These are phyloP conservation scores for Cyclotella distinguenda DNA, from an alignment of 108 stramenopile species.

Conservation along the genomic window DNA sequence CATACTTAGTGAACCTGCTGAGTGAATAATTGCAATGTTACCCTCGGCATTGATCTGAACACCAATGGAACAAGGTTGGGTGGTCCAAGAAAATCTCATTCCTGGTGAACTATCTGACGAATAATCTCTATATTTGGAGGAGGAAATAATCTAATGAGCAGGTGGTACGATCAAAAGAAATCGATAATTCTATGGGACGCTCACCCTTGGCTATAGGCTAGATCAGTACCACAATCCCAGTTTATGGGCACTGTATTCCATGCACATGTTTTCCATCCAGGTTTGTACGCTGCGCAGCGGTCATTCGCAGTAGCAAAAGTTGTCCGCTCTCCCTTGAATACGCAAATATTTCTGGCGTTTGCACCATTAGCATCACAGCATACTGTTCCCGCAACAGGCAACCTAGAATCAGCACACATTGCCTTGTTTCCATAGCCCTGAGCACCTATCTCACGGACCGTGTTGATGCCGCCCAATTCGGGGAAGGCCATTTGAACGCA, in stretches of 20 bases:
- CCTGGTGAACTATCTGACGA: too few species aligned
- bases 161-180: too few species aligned
- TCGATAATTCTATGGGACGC: not conserved
- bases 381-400: conserved; percentile 32
- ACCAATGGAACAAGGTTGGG: conserved; percentile 35
- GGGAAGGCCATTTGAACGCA: conserved; percentile 42
- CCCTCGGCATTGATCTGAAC: conserved; percentile 56
- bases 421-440: conserved; percentile 22
- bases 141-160: not conserved
- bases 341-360: conserved; percentile 24
- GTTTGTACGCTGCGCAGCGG: conserved; percentile 21
- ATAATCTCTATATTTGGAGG: too few species aligned
- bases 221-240: conserved; percentile 27
- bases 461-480: conserved; percentile 14
- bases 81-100: conserved; percentile 67
- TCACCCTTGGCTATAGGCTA: conserved; percentile 8
- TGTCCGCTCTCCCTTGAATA: conserved; percentile 31
- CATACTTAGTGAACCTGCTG: conserved; percentile 10
- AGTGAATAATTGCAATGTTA: conserved; percentile 53
- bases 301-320: conserved; percentile 20
- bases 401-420: conserved; percentile 31
- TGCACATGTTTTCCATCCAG: conserved; percentile 22
- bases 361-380: conserved; percentile 21
- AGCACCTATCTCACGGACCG: conserved; percentile 27
- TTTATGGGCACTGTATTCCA: conserved; percentile 22